Evolutionary conservation across 352 stramenopile species (phyloP).

Genomic region (Proteromonas lacertae): DNA sequence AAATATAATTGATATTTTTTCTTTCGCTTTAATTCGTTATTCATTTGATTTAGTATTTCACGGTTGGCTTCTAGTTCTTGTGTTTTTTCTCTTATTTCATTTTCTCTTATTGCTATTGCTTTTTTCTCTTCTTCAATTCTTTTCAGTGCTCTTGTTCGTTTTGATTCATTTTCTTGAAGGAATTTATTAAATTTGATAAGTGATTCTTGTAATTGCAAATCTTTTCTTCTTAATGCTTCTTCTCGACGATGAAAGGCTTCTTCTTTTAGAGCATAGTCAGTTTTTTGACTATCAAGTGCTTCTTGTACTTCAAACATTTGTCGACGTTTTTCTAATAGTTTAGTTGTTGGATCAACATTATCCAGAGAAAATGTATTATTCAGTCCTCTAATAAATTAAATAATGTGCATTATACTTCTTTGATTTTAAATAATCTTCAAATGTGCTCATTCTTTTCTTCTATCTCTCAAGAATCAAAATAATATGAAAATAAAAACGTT

Average conservation of each 20-base stretch:
- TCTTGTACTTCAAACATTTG: slow-evolving; percentile 56
- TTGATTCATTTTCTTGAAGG: slow-evolving; percentile 42
- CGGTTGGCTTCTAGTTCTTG: slow-evolving; percentile 7
- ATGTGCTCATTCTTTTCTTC: too few species aligned
- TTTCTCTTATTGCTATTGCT: slow-evolving; percentile 41
- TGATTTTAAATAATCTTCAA: too few species aligned
- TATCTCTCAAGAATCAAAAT: too few species aligned
- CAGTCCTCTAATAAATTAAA: too few species aligned
- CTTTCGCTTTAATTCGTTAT: slow-evolving; percentile 20
- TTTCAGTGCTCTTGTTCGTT: slow-evolving; percentile 57
- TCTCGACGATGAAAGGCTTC: slow-evolving; percentile 60
- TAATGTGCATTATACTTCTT: too few species aligned
- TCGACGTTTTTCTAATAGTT: slow-evolving; percentile 54
- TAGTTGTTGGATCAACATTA: slow-evolving; percentile 52
- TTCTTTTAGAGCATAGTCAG: slow-evolving; percentile 34
- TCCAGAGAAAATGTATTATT: slow-evolving; percentile 50
- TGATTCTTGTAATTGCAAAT: slow-evolving; percentile 62
- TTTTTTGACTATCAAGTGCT: slow-evolving; percentile 56
- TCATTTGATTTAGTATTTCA: slow-evolving; percentile 26
- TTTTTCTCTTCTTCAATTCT: slow-evolving; percentile 54
- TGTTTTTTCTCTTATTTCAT: slow-evolving; percentile 13
- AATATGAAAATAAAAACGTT: too few species aligned
- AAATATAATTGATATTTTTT: slow-evolving; percentile 45
- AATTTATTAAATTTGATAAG: slow-evolving; percentile 87
- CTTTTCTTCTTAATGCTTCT: slow-evolving; percentile 53